These are phyloP conservation scores for Akebia trifoliata DNA, from an alignment of 164 flowering plant genomes.

Conservation along the genomic window DNA sequence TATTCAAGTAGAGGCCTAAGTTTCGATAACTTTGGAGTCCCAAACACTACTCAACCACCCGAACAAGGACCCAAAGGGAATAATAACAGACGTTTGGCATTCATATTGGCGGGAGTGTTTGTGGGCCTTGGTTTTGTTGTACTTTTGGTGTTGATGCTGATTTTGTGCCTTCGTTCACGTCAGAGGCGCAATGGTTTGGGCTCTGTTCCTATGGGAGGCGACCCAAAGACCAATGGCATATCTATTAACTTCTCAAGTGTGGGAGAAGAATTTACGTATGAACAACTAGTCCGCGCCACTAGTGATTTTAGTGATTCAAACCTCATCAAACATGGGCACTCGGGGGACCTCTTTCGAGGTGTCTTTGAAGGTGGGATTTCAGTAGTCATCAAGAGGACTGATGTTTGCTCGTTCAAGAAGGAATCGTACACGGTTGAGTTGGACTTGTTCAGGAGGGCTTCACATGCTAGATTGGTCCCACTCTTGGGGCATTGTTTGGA, in stretches of 20 bases:
- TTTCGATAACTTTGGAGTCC: conserved; percentile 68
- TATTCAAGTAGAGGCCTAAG: conserved; percentile 45
- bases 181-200: conserved; percentile 28
- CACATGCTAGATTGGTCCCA: conserved; percentile 79
- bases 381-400: conserved; percentile 64
- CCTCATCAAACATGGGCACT: conserved; percentile 80
- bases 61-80: conserved; percentile 17
- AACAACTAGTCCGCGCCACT: conserved; percentile 70
- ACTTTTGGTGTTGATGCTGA: conserved; percentile 33
- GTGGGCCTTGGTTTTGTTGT: conserved; percentile 68
- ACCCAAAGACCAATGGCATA: too few relatives aligned
- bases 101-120: conserved; percentile 58
- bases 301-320: conserved; percentile 61
- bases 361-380: conserved; percentile 54
- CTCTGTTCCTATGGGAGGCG: conserved; percentile 45
- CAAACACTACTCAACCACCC: conserved; percentile 33
- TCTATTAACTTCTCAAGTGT: conserved; percentile 47
- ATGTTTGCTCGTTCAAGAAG: conserved; percentile 40
- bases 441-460: conserved; percentile 60
- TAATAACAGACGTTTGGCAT: conserved; percentile 26
- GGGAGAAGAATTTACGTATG: conserved; percentile 73
- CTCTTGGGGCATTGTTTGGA: conserved; percentile 84
- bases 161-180: conserved; percentile 33
- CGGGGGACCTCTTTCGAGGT: conserved; percentile 82
- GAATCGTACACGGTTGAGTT: conserved; percentile 65